phyloP scores from a whole-genome alignment of 2,329 filamentous ascomycete species.

The Fusarium goolgardi region DNA sequence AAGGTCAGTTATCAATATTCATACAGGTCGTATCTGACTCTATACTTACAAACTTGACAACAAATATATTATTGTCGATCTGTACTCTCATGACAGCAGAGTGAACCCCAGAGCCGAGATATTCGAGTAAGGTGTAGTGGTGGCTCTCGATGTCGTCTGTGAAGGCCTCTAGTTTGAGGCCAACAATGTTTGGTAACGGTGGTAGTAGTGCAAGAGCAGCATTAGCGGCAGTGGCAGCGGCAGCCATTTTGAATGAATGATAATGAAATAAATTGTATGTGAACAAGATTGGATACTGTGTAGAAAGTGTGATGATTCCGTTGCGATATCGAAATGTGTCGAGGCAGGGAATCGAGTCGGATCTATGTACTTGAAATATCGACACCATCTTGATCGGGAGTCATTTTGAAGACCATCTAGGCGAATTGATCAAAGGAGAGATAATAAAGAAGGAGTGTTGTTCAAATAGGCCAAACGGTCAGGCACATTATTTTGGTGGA shows the following conservation, averaged over 20 bases:
- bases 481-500: neutral
- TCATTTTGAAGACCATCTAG: neutral
- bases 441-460: neutral
- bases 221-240: conserved; percentile 1
- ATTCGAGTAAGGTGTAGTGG: neutral
- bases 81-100: neutral
- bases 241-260: neutral
- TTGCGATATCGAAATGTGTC: neutral
- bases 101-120: neutral
- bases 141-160: conserved; percentile 7
- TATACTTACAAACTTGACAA: conserved; percentile 16
- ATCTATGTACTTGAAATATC: neutral
- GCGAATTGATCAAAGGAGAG: neutral
- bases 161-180: conserved; percentile 23
- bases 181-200: neutral
- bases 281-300: neutral
- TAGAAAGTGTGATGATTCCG: neutral
- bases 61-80: conserved; percentile 12
- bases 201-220: conserved; percentile 7
- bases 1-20: neutral
- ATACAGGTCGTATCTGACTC: rapidly evolving
- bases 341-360: neutral
- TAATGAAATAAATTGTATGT: neutral
- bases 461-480: neutral
- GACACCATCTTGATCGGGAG: neutral